phyloP scores from a whole-genome alignment of 2,329 filamentous ascomycete species.

The Cladosporium sp. region DNA sequence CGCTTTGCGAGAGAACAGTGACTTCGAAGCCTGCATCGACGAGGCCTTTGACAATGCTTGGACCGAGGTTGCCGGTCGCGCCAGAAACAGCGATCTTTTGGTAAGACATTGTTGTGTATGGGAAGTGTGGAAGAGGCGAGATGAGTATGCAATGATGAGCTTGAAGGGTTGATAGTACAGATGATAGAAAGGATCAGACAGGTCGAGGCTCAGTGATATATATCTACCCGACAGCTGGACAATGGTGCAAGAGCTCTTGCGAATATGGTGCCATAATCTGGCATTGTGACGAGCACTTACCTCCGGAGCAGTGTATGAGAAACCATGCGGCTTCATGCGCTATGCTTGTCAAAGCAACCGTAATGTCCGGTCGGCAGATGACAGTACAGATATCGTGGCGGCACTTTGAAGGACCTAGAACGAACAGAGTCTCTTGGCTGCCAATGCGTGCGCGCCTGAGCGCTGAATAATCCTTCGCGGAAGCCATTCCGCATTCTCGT shows the following conservation, averaged over 20 bases:
- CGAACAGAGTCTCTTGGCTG: too few species aligned
- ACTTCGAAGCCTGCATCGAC: conserved; percentile 34
- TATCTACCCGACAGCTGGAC: neutral
- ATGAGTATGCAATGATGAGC: too few species aligned
- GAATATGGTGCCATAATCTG: neutral
- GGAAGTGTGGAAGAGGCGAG: neutral
- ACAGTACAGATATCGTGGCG: neutral
- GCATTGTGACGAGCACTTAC: neutral
- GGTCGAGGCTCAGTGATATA: neutral
- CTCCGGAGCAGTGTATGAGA: neutral
- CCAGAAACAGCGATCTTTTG: conserved; percentile 29
- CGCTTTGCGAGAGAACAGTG: conserved; percentile 30
- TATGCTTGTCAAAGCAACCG: neutral
- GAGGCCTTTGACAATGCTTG: conserved; percentile 39
- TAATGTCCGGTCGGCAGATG: neutral
- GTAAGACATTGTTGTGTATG: neutral
- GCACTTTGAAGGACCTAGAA: neutral
- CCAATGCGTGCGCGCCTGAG: neutral
- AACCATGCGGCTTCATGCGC: neutral
- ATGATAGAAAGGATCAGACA: neutral
- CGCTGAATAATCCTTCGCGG: neutral
- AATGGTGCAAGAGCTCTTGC: too few species aligned
- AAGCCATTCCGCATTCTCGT: neutral
- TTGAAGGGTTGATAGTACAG: neutral
- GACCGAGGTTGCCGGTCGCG: conserved; percentile 40